Conservation (phyloP, 2,329 filamentous ascomycete species). For the Parastagonospora nodorum region DNA sequence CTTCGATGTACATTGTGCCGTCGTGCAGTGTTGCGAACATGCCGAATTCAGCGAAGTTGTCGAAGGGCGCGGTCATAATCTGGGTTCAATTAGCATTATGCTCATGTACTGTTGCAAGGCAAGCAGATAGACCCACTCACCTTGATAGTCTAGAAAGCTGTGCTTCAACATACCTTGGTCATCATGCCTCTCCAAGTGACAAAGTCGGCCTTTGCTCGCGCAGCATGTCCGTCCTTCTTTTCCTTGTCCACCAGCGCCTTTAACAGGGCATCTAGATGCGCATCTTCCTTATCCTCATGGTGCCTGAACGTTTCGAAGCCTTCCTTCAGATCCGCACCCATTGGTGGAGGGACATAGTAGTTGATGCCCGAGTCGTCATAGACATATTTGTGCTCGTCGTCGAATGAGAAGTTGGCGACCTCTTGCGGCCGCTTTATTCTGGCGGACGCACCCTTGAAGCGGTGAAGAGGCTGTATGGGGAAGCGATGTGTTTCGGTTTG, state of each 20-base stretch:
- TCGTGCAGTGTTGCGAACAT: conserved; percentile 95
- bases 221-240: conserved; percentile 59
- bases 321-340: conserved; percentile 74
- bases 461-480: conserved; percentile 37
- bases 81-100: conserved; percentile 45
- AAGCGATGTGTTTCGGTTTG: conserved; percentile 21
- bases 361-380: conserved; percentile 79
- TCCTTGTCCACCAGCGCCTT: conserved; percentile 77
- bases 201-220: conserved; percentile 74
- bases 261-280: conserved; percentile 84
- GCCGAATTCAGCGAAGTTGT: conserved; percentile 80
- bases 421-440: conserved; percentile 63
- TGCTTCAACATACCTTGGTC: conserved; percentile 79
- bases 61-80: conserved; percentile 86
- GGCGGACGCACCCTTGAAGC: conserved; percentile 40
- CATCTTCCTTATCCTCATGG: conserved; percentile 79
- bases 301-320: conserved; percentile 85
- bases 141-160: background rate
- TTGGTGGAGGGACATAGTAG: conserved; percentile 81
- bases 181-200: conserved; percentile 98
- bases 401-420: conserved; percentile 91
- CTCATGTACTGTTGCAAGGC: conserved; percentile 11
- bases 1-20: conserved; percentile 83
- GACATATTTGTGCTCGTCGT: conserved; percentile 77
- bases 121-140: conserved; percentile 8